Evolutionary conservation across 495 filamentous ascomycete species (phyloP), one percentile per base, ranked within the genome.

Genomic region (Aspergillus hancockii): DNA sequence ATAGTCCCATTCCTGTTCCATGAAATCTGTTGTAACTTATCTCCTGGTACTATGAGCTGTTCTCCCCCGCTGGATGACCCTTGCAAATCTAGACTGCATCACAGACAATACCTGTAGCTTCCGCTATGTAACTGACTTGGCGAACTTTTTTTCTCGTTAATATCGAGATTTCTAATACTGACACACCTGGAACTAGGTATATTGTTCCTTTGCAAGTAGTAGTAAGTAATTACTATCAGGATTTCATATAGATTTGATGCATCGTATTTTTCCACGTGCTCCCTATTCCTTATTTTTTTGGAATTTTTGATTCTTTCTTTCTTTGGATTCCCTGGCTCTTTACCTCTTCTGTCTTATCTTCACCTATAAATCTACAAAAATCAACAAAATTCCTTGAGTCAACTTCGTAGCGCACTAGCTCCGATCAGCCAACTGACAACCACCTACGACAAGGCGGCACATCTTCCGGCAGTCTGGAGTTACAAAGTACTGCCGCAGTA

Each of bases 1-100:
- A 63, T 63, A 63, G 58, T 61, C 58, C n/a, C 40, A 49, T 52
- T 57, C 25, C 55, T 50, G 49, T 53, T 50, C 59, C 49, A 54
- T 55, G 56, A 55, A 55, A 52, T 46, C 47, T 23, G 32, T 18
- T 18, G 31, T 30, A 22, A 54, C 13, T 36, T 32, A 32, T 40
- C 16, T 40, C 30, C 51, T 10, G 23, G 43, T 0, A 38, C 8
- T n/a, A 54, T 40, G 49, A 32, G 9, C 4, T 52, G 10, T 10
- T 52, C 16, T 25, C 19, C 21, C 38, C 36, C 25, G n/a, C n/a
- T n/a, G n/a, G 36, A n/a, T 25, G 36, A 2, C 10, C 16, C 30
- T 34, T 34, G 32, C 1, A 25, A 34, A 31, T 51, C 47, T n/a
- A 9, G 13, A 36, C 3, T 28, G 25, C 25, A 28, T 28, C 25